Evolutionary conservation across 2,329 filamentous ascomycete genomes (phyloP).

Genomic region (Lecanicillium sp.): DNA sequence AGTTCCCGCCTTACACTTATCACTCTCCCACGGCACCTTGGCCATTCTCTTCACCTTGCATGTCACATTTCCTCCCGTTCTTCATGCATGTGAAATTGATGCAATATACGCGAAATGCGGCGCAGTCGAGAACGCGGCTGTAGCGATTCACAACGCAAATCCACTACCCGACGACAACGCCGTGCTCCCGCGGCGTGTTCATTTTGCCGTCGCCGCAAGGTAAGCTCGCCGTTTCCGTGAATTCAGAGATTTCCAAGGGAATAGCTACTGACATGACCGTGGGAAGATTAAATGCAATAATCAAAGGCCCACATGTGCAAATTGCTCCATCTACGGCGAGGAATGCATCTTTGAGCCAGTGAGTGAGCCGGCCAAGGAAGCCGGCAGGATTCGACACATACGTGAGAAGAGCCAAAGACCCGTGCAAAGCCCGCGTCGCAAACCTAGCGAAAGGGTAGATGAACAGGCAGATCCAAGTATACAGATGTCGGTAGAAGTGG

Average conservation of each 20-base stretch:
- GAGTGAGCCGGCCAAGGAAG: slow-evolving; percentile 16
- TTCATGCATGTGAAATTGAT: too few species aligned
- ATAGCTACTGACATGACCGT: too few species aligned
- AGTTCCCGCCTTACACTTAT: too few species aligned
- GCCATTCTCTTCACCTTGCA: too few species aligned
- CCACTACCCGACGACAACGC: too few species aligned
- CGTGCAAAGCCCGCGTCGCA: slow-evolving; percentile 4
- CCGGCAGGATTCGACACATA: slow-evolving; percentile 9
- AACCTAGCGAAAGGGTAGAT: not conserved
- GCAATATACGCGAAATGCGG: too few species aligned
- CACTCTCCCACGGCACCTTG: too few species aligned
- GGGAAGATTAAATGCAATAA: slow-evolving; percentile 41
- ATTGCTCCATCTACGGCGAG: slow-evolving; percentile 35
- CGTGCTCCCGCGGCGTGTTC: slow-evolving; percentile 16
- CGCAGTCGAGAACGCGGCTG: too few species aligned
- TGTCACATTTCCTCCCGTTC: too few species aligned
- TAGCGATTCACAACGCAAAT: slow-evolving; percentile 14
- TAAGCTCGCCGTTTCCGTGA: not conserved
- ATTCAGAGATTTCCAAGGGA: slow-evolving; percentile 6
- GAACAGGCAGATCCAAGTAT: too few species aligned
- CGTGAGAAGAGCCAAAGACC: slow-evolving; percentile 7
- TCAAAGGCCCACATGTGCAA: slow-evolving; percentile 33
- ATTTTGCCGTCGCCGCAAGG: slow-evolving; percentile 22
- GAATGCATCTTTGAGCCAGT: slow-evolving; percentile 32
- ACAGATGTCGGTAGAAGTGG: too few species aligned